Evolutionary conservation across 2,329 filamentous ascomycete genomes (phyloP), one percentile per base, ranked within the genome.

Genomic region (Aspergillus fumigatus): DNA sequence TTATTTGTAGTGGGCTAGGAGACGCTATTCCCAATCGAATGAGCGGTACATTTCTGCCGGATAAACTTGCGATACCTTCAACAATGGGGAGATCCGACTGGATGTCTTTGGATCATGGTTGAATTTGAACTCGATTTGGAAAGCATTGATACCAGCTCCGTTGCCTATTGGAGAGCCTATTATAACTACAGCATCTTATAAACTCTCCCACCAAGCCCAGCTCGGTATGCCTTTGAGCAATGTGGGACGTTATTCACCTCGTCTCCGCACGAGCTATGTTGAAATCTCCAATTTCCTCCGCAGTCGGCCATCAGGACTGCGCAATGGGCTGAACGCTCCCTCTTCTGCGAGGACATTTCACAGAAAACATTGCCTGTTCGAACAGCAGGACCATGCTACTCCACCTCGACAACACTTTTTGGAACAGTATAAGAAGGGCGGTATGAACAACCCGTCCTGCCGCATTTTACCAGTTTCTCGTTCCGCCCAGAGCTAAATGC

Each of bases 371-470:
- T 60, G 57, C 56, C 54, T 68, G 38, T 60, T 51, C 19, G 64
- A 73, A 45, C 63, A 63, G 27, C 40, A 32, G 3, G 47, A 58
- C 25, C 21, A 43, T 51, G 38, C 58, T 27, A 38, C 21, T n/a
- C 53, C 62, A 19, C 59, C 65, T 38, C 63, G 55, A 25, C 58
- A 66, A 25, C 58, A 66, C 9, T 67, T 70, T 43, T 67, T 79
- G 61, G 68, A 77, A 25, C 70, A 72, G 3, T 81, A 77, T 59
- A 80, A 80, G 61, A 72, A 76, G 57, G 74, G 73, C 29, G 76
- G 75, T 80, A 67, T 56, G 74, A 63, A 70, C 3, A 23, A 35
- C 17, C 19, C n/a, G n/a, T 52, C 17, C 26, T 38, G 14, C 17
- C 14, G 32, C 32, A 35, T 17, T 35, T 17, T 38, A 38, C 14